phyloP scores from a whole-genome alignment of 495 filamentous ascomycete species.

The Penicillium odoratum region DNA sequence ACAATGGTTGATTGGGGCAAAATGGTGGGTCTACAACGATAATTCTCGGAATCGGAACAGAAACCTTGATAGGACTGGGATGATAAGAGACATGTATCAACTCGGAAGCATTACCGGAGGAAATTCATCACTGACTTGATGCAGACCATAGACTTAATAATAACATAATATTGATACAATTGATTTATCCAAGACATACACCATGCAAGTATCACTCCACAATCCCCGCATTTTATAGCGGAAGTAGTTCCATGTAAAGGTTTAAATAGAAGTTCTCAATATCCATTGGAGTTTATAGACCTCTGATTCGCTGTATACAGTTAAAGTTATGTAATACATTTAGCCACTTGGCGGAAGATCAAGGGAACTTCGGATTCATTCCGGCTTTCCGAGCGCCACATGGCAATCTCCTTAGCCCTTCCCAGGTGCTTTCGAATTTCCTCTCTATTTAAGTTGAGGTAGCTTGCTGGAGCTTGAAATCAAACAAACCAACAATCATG shows the following conservation, averaged over 20 bases:
- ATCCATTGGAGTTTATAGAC: too few species aligned
- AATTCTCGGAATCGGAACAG: not conserved
- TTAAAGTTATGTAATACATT: not conserved
- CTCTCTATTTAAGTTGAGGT: not conserved
- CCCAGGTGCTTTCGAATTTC: too few species aligned
- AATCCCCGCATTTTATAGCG: not conserved
- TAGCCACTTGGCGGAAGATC: too few species aligned
- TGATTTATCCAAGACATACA: too few species aligned
- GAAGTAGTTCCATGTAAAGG: not conserved
- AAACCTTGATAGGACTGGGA: not conserved
- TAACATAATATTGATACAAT: too few species aligned
- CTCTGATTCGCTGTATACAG: not conserved
- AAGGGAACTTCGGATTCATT: not conserved
- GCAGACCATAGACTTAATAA: too few species aligned
- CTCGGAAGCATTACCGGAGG: not conserved
- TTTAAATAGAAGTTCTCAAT: too few species aligned
- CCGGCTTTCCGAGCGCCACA: not conserved
- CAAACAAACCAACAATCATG: slow-evolving; percentile 14
- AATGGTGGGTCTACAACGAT: not conserved
- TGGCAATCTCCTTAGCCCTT: not conserved
- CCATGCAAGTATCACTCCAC: not conserved
- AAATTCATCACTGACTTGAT: too few species aligned
- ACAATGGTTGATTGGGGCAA: not conserved
- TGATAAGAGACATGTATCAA: not conserved
- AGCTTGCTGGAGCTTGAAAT: not conserved